A percentile compares a stretch with the other conserved stretches of the same genome.
phyloP scores from a whole-genome alignment of 129 eudicot species.

The Ambrosia trifida region DNA sequence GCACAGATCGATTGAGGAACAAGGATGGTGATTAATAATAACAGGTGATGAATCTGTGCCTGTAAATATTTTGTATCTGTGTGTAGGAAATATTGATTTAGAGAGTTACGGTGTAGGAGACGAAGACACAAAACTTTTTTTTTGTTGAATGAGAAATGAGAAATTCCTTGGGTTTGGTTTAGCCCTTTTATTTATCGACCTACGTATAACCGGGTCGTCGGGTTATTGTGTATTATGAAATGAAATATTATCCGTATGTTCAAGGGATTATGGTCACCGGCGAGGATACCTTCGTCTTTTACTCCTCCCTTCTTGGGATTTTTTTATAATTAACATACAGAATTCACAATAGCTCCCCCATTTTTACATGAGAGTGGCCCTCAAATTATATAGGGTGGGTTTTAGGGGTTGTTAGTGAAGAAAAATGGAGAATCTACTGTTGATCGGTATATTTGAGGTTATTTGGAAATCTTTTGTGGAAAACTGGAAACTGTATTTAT shows the following conservation, averaged over 20 bases:
- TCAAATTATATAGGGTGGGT: no score
- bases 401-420: no score
- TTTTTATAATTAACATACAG: no score
- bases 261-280: conserved; percentile 16
- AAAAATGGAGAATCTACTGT: no score
- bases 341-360: no score
- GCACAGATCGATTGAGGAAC: conserved; percentile 29
- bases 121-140: conserved; percentile 27
- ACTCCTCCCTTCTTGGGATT: background rate
- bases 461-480: no score
- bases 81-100: conserved; percentile 25
- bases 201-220: conserved; percentile 4
- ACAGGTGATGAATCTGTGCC: conserved; percentile 21
- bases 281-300: conserved; percentile 30
- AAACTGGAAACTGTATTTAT: no score
- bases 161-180: conserved; percentile 11
- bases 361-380: no score
- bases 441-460: no score
- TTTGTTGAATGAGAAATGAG: conserved; percentile 25
- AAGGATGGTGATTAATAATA: conserved; percentile 3
- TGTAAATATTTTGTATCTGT: conserved; percentile 14
- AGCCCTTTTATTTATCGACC: conserved; percentile 33
- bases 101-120: conserved; percentile 50
- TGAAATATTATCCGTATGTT: conserved; percentile 27
- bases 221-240: background rate